These are phyloP conservation scores for Potentilla sterilis DNA, from an alignment of 306 rosid species.

Conservation along the genomic window DNA sequence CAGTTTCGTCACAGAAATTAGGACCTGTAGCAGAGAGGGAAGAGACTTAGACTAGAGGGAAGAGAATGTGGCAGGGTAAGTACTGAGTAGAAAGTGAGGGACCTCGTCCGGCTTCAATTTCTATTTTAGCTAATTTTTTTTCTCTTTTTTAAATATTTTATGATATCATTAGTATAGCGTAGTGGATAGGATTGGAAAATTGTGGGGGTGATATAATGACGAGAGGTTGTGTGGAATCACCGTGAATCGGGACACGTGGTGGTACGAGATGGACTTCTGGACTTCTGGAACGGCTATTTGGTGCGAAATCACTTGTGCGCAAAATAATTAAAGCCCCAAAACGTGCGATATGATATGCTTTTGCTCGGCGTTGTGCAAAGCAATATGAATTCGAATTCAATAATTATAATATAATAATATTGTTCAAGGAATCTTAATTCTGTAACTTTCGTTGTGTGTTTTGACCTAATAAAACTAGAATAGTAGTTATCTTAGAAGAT, in stretches of 20 bases:
- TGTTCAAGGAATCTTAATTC: too few relatives aligned
- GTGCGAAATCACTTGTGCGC: too few relatives aligned
- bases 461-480: too few relatives aligned
- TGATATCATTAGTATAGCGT: background rate
- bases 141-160: background rate
- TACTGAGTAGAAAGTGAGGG: background rate
- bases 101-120: background rate
- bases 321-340: too few relatives aligned
- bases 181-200: constrained; percentile 23
- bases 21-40: background rate
- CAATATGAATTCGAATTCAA: too few relatives aligned
- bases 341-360: background rate
- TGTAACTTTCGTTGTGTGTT: too few relatives aligned
- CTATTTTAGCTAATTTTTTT: background rate
- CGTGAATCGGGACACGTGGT: background rate
- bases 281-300: too few relatives aligned
- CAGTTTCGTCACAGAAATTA: constrained; percentile 21
- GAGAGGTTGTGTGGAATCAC: background rate
- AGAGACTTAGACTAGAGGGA: background rate
- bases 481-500: too few relatives aligned
- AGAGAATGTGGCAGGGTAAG: background rate
- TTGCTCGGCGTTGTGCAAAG: too few relatives aligned
- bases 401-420: too few relatives aligned
- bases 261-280: background rate
- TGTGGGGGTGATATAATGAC: background rate